A percentile compares a stretch with the other conserved stretches of the same genome.
phyloP scores from a whole-genome alignment of 305 asterid genomes.

The Fraxinus sp. region DNA sequence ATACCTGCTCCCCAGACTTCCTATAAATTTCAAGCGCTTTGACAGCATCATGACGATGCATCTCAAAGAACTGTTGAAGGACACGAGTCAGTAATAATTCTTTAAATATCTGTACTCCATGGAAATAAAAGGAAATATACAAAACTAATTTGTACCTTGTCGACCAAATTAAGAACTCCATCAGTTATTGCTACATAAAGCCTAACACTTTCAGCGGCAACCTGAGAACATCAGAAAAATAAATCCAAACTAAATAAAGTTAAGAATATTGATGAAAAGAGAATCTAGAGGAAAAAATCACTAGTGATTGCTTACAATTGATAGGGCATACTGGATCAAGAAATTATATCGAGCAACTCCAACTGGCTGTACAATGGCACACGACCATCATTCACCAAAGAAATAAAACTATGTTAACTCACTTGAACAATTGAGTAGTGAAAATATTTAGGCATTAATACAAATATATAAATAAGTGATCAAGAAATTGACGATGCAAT shows the following conservation, averaged over 20 bases:
- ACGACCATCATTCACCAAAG: constrained; percentile 20
- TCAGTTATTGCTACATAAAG: constrained; percentile 80
- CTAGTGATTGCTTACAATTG: constrained; percentile 54
- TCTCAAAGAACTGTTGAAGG: constrained; percentile 59
- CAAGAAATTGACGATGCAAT: constrained; percentile 13
- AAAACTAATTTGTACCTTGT: constrained; percentile 51
- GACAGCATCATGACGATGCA: constrained; percentile 71
- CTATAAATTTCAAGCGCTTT: constrained; percentile 73
- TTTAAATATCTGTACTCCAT: neutral
- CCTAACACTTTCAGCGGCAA: constrained; percentile 78
- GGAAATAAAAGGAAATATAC: neutral
- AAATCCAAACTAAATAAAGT: constrained; percentile 16
- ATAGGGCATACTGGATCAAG: constrained; percentile 66
- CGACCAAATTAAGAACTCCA: constrained; percentile 71
- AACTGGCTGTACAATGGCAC: constrained; percentile 52
- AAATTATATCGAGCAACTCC: constrained; percentile 63
- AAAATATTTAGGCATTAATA: neutral
- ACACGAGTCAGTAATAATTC: constrained; percentile 14
- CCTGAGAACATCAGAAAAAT: constrained; percentile 39
- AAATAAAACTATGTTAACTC: neutral
- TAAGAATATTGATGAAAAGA: neutral
- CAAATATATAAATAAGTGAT: neutral
- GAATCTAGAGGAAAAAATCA: constrained; percentile 1
- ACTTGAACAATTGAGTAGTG: neutral
- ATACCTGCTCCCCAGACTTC: constrained; percentile 65